phyloP scores from a whole-genome alignment of 1,284 basidiomycete species.

The Moniliella sp. region DNA sequence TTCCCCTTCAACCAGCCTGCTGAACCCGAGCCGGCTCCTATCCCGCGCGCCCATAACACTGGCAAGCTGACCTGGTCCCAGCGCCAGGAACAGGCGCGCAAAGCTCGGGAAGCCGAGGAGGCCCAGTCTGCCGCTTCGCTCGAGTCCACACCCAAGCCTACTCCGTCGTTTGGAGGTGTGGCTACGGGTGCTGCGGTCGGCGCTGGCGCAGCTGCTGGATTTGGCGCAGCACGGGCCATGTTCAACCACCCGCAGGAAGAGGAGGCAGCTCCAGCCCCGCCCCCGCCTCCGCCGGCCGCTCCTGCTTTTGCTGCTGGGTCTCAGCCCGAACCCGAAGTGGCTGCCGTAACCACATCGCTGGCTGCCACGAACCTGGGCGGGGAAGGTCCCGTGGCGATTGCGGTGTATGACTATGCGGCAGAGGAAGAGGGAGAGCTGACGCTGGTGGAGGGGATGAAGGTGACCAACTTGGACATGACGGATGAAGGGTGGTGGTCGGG shows the following conservation, averaged over 20 bases:
- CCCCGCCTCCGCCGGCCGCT: conserved; percentile 6
- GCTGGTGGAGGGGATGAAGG: conserved; percentile 17
- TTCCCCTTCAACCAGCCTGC: conserved; percentile 16
- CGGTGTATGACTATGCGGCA: conserved; percentile 26
- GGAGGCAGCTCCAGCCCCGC: conserved; percentile 4
- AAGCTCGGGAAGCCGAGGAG: conserved; percentile 23
- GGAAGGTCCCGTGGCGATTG: conserved; percentile 12
- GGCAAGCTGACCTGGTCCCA: conserved; percentile 30
- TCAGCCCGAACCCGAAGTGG: conserved; percentile 1
- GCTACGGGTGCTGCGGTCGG: conserved; percentile 1
- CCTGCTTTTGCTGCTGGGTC: conserved; percentile 4
- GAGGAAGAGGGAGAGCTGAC: conserved; percentile 26
- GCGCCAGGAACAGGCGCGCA: conserved; percentile 21
- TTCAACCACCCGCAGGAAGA: not conserved
- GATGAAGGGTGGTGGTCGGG: conserved; percentile 33
- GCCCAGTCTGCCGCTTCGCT: not conserved
- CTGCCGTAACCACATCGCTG: conserved; percentile 5
- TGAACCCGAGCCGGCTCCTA: conserved; percentile 7
- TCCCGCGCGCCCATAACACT: conserved; percentile 6
- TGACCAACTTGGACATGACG: conserved; percentile 20
- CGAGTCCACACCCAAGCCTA: no score
- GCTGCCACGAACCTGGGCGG: conserved; percentile 5
- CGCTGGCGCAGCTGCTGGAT: not conserved
- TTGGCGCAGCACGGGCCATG: not conserved
- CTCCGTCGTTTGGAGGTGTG: no score